Percentiles rank a stretch among this genome's conserved stretches.
These are phyloP conservation scores for Saccharomycopsis sp. DNA, from an alignment of 805 yeast genomes.

Conservation along the genomic window DNA sequence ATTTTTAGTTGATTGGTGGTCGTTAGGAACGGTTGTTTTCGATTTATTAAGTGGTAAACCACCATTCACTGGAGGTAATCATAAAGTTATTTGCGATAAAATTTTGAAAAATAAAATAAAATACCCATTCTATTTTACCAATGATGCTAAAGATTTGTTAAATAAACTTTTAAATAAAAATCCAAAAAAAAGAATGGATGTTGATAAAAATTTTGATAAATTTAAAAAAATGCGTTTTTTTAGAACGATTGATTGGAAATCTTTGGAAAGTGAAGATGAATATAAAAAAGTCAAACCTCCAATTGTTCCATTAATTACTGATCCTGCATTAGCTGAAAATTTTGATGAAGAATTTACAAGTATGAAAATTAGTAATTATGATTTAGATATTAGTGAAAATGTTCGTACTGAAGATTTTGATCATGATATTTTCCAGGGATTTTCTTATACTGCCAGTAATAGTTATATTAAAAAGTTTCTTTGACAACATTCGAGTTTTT, in stretches of 20 bases:
- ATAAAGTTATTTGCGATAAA: conserved; percentile 66
- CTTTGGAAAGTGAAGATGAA: conserved; percentile 38
- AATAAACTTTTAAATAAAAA: conserved; percentile 57
- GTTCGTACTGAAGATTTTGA: conserved; percentile 5
- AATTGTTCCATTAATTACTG: conserved; percentile 69
- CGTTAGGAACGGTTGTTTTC: conserved; percentile 70
- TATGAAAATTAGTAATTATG: conserved; percentile 37
- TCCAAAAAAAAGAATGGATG: conserved; percentile 55
- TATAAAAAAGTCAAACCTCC: conserved; percentile 50
- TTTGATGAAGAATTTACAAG: conserved; percentile 73
- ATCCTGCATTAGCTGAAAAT: conserved; percentile 77
- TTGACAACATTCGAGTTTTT: neutral
- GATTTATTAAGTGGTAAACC: conserved; percentile 82
- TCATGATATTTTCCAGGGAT: conserved; percentile 25
- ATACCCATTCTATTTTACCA: conserved; percentile 66
- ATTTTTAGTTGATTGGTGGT: conserved; percentile 85
- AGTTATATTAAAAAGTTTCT: conserved; percentile 24
- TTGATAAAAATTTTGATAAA: conserved; percentile 40
- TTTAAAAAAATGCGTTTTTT: conserved; percentile 64
- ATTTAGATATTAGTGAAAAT: conserved; percentile 10
- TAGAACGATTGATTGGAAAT: conserved; percentile 64
- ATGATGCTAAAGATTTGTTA: conserved; percentile 70
- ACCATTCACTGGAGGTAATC: conserved; percentile 78
- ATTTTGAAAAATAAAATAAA: conserved; percentile 56
- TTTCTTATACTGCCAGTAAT: conserved; percentile 29